Percentiles rank a stretch among this genome's conserved stretches.
Evolutionary conservation across 176 grass and related monocot genomes (phyloP).

Genomic region (Tillandsia leiboldiana): DNA sequence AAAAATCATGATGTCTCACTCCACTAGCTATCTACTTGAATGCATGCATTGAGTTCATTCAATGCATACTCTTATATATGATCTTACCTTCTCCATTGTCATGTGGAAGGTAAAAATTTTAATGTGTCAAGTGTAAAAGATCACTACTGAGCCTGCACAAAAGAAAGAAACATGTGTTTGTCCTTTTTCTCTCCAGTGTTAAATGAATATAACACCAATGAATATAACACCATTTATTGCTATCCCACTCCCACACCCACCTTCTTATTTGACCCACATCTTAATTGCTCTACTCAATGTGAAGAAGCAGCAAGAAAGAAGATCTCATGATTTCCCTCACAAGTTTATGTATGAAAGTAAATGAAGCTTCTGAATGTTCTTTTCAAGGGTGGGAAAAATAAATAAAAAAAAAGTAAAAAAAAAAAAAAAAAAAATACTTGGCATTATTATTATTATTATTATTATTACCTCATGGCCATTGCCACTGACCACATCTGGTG

Average conservation of each 20-base stretch:
- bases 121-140: background rate
- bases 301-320: background rate
- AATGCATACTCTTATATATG: conserved; percentile 19
- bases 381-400: background rate
- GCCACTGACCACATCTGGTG: conserved; percentile 74
- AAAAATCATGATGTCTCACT: conserved; percentile 23
- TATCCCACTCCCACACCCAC: background rate
- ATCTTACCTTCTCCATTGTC: conserved; percentile 5
- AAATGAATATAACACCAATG: background rate
- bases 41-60: conserved; percentile 28
- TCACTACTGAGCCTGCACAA: too few species aligned
- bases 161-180: too few species aligned
- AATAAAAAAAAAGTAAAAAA: background rate
- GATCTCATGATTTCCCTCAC: too few species aligned
- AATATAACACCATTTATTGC: conserved; percentile 9
- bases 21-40: conserved; percentile 23
- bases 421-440: background rate
- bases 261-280: conserved; percentile 4
- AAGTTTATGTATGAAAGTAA: too few species aligned
- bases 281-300: conserved; percentile 3
- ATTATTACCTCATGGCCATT: conserved; percentile 78
- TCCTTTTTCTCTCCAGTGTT: background rate
- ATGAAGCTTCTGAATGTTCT: background rate
- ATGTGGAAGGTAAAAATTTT: background rate
- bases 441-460: conserved; percentile 2